Base-by-base conservation (phyloP, 257 asterid species). In the Solanum pinnatisectum region DNA sequence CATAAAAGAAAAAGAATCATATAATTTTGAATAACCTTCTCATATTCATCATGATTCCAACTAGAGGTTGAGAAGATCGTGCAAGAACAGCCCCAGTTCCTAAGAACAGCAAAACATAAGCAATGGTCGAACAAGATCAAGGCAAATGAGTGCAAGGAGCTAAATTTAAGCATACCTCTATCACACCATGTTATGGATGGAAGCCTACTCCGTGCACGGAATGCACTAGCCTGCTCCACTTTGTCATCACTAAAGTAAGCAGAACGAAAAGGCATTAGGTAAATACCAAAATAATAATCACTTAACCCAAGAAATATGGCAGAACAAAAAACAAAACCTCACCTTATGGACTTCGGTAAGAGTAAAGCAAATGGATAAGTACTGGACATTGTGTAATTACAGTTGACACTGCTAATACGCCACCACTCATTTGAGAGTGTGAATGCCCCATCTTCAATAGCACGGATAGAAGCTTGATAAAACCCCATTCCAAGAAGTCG, bases 301-400 rank as follows among this genome's bases (percentile, higher is more conserved):
- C 74, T 86, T 88, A 74, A 49, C 74, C 87, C 81, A 77, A 70
- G 84, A 87, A 89, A 46, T 72, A 42, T 37, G 83, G 44, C 27
- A 68, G 73, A 70, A 32, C 32, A 16, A 86, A 86, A 85, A 71
- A 13, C 77, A 89, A 76, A 77, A 87, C 84, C 91, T 91, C 84
- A 94, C 99, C 99, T 92, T 70, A 95, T 91, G 91, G 95, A 94
- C 83, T 92, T 96, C 56, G 99, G 99, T 90, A 96, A 87, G 84
- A 97, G 98, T 96, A 97, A 90, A 3, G 98, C 99, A 94, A 96
- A 97, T 67, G 99, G 98, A 93, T 97, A 97, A 88, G 99, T 97
- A 16, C 96, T 90, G 90, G 94, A 94, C 94, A 96, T 88, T 65
- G 95, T 87, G 88, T 97, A 96, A 89, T 90, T 93, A 72, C 92